phyloP scores from a whole-genome alignment of 345 rosid species.

The Rhodamnia rubescens region DNA sequence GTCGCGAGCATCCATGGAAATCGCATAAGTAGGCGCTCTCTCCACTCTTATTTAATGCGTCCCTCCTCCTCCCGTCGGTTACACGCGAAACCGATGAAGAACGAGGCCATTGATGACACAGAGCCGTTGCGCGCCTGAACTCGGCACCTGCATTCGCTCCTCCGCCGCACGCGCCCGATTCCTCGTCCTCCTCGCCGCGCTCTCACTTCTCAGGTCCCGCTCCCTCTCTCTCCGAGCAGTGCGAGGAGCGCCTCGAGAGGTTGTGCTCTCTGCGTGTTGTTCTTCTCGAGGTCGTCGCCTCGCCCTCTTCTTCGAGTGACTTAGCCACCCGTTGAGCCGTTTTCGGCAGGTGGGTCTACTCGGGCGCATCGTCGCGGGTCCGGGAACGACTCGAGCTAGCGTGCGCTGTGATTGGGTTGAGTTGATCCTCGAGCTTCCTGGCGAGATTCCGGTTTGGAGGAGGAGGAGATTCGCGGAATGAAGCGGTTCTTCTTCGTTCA shows the following conservation, averaged over 20 bases:
- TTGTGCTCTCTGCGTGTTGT: too few species aligned
- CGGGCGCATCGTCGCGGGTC: not conserved
- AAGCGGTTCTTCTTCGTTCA: not conserved
- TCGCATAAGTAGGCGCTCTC: not conserved
- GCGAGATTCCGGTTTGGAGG: not conserved
- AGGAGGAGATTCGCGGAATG: not conserved
- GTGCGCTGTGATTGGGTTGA: not conserved
- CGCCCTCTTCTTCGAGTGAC: not conserved
- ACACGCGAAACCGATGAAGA: not conserved
- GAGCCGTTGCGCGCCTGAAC: not conserved
- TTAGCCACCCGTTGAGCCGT: not conserved
- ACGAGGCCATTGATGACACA: not conserved
- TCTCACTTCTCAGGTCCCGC: too few species aligned
- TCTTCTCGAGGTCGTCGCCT: too few species aligned
- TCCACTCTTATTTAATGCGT: not conserved
- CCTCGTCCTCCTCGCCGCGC: not conserved
- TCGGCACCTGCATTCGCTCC: too few species aligned
- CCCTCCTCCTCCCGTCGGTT: not conserved
- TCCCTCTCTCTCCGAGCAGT: too few species aligned
- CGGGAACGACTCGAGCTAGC: not conserved
- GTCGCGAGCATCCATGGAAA: not conserved
- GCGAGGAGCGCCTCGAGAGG: not conserved
- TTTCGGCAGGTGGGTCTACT: not conserved
- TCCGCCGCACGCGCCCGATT: not conserved
- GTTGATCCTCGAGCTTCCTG: not conserved